These are phyloP conservation scores for Populus simonii DNA, from an alignment of 345 rosid species.

Conservation along the genomic window DNA sequence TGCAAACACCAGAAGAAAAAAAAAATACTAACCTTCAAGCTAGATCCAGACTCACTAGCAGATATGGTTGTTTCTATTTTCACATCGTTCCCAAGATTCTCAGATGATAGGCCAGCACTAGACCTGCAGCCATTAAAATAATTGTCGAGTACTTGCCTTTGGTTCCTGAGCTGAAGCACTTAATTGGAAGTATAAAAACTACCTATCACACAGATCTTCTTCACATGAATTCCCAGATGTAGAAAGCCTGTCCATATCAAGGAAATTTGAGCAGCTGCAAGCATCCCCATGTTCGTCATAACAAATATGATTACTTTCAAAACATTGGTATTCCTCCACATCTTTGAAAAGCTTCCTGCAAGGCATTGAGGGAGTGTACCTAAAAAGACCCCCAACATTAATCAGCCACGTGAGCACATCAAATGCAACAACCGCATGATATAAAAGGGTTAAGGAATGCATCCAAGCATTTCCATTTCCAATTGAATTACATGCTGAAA, in stretches of 20 bases:
- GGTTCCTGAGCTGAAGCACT: neutral
- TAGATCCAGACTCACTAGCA: constrained; percentile 44
- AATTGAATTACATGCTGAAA: neutral
- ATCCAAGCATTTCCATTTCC: neutral
- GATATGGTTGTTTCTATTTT: constrained; percentile 38
- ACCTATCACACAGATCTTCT: constrained; percentile 74
- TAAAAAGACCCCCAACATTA: constrained; percentile 26
- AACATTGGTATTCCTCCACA: constrained; percentile 34
- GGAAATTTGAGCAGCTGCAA: constrained; percentile 60
- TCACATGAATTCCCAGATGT: constrained; percentile 89
- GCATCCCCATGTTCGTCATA: constrained; percentile 48
- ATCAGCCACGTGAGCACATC: constrained; percentile 4
- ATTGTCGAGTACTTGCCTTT: neutral
- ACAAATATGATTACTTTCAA: constrained; percentile 47
- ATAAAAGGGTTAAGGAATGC: neutral
- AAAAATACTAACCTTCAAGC: constrained; percentile 44
- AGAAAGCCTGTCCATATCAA: constrained; percentile 81
- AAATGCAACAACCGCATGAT: neutral
- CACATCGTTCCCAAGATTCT: constrained; percentile 42
- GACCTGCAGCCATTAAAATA: constrained; percentile 45
- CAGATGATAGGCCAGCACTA: constrained; percentile 48
- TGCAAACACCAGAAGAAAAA: neutral
- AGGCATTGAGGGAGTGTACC: constrained; percentile 41
- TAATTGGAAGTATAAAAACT: constrained; percentile 1
- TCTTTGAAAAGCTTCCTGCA: constrained; percentile 36